Conservation (phyloP, 805 yeast genomes). For the Sugiyamaella boreocaroliniensis region DNA sequence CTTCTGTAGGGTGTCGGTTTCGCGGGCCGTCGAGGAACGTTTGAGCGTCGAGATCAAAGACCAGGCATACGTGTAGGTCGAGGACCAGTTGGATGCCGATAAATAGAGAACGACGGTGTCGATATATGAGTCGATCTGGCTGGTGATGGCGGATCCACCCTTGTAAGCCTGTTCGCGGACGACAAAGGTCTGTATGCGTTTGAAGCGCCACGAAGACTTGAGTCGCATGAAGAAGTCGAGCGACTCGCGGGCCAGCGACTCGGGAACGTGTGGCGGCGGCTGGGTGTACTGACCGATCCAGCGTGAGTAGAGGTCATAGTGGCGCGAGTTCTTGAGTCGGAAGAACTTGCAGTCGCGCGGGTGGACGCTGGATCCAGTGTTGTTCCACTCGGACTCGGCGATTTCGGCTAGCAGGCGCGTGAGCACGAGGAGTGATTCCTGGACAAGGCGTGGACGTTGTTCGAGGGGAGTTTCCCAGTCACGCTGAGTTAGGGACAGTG, state of each 20-base stretch:
- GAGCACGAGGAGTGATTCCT: conserved; percentile 12
- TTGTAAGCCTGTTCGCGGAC: conserved; percentile 2
- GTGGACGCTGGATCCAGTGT: not conserved
- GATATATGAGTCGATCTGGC: conserved; percentile 12
- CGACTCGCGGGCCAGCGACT: conserved; percentile 7
- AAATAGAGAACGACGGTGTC: conserved; percentile 40
- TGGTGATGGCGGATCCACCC: conserved; percentile 5
- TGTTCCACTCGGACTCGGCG: conserved; percentile 16
- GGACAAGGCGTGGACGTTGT: conserved; percentile 2
- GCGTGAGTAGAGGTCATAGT: not conserved
- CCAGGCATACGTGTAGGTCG: conserved; percentile 28
- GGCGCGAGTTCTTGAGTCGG: not conserved
- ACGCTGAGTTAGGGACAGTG: conserved; percentile 4
- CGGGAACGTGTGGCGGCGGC: conserved; percentile 10
- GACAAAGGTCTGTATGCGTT: conserved; percentile 8
- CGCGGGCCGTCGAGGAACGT: conserved; percentile 32
- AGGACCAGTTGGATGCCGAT: conserved; percentile 46
- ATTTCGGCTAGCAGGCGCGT: conserved; percentile 12
- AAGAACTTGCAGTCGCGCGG: not conserved
- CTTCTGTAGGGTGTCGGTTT: conserved; percentile 36
- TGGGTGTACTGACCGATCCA: conserved; percentile 8
- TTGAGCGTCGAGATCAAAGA: conserved; percentile 25
- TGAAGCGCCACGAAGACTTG: conserved; percentile 9
- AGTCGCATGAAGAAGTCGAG: conserved; percentile 11
- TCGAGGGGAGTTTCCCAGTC: conserved; percentile 5